These are phyloP conservation scores for Abortiporus biennis DNA, from an alignment of 1,284 basidiomycete species.

Conservation along the genomic window DNA sequence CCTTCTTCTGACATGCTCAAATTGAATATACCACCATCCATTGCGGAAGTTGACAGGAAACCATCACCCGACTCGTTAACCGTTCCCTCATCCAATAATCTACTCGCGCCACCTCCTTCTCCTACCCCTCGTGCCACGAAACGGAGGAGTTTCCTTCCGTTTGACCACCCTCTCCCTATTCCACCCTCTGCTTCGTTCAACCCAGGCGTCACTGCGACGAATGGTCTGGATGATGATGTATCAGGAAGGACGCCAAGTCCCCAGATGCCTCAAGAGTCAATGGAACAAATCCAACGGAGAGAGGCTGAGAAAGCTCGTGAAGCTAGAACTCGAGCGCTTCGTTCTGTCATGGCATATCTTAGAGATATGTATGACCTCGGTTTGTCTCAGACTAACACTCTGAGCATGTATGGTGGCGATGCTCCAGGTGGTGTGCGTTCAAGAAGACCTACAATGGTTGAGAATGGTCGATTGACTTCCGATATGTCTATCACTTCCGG, in stretches of 20 bases:
- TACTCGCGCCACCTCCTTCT: slow-evolving; percentile 41
- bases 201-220: slow-evolving; percentile 40
- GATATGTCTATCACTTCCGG: slow-evolving; percentile 26
- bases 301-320: slow-evolving; percentile 69
- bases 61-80: slow-evolving; percentile 17
- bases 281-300: slow-evolving; percentile 43
- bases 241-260: slow-evolving; percentile 37
- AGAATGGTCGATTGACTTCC: slow-evolving; percentile 47
- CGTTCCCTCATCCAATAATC: slow-evolving; percentile 26
- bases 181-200: slow-evolving; percentile 63
- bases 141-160: slow-evolving; percentile 81
- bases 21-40: slow-evolving; percentile 20
- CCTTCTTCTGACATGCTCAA: slow-evolving; percentile 21
- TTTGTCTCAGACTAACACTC: slow-evolving; percentile 44
- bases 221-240: slow-evolving; percentile 32
- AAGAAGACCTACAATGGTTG: slow-evolving; percentile 58
- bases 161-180: slow-evolving; percentile 56
- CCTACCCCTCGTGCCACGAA: slow-evolving; percentile 50
- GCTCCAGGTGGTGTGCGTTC: slow-evolving; percentile 39
- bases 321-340: slow-evolving; percentile 70
- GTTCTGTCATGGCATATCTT: slow-evolving; percentile 91
- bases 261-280: slow-evolving; percentile 30
- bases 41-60: slow-evolving; percentile 21
- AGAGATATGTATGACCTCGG: slow-evolving; percentile 91
- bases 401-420: slow-evolving; percentile 47